Evolutionary conservation across 192 early-diverging fungal species (phyloP), one percentile per base, ranked within the genome.

Genomic region (Backusella liffmaniae): DNA sequence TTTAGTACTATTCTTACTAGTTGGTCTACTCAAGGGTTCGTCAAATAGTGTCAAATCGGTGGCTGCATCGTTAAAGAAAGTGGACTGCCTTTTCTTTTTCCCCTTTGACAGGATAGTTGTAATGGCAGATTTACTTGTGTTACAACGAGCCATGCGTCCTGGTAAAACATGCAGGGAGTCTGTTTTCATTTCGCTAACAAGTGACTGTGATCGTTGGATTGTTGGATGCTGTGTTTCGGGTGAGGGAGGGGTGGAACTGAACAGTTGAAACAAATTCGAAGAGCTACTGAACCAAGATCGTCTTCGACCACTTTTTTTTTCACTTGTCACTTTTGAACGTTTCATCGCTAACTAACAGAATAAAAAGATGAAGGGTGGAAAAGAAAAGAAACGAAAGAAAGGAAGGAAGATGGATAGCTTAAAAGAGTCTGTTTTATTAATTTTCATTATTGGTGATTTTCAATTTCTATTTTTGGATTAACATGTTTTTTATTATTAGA

Each of bases 281-380:
- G 72, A 53, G 10, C 62, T 53, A 29, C 66, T 62, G 23, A 74
- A 74, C 73, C 73, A 74, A 5, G 73, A 74, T 66, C 65, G 35
- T 21, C 73, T 65, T 42, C 72, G 34, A 4, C 36, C 34, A 5
- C 1, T 18, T 18, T 74, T 66, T 26, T 65, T 41, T 42, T 62
- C 37, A n/a, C 26, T 5, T 34, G 13, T n/a, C 4, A 41, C 36
- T 44, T 66, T 74, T 10, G 73, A 67, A n/a, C 66, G 35, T 35
- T 42, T 66, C 41, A 74, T 44, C 30, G 2, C 10, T 67, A 49
- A 15, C 8, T 36, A 36, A n/a, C 35, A 49, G 5, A 49, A 49
- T 49, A 49, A 18, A 49, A 49, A 49, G 4, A 65, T 65, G 29
- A 29, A 30, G 46, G n/a, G 23, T 4, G 36, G 1, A 42, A 70